Base-by-base conservation (phyloP, 306 rosid genomes). In the Prunus dulcis region DNA sequence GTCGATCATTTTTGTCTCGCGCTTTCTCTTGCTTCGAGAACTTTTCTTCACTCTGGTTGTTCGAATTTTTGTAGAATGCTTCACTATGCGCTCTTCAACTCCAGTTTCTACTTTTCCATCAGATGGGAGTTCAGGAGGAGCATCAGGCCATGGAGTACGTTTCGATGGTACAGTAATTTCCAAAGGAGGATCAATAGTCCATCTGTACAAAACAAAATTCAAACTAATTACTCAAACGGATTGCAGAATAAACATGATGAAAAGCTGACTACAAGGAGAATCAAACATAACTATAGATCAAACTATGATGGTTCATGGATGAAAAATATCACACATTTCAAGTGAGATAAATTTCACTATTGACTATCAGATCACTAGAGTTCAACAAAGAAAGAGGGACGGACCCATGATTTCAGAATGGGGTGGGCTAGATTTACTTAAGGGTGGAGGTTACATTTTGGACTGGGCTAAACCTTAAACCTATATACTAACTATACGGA, bases 91-190 rank as follows among this genome's bases (percentile, higher is more conserved):
- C 75, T 88, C 90, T 76, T 87, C 88, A 2, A 75, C 77, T 77
- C 79, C 82, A 12, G 15, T 72, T 5, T 66, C 63, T 30, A 73
- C 78, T 66, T 86, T 88, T 34, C 88, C 98, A 32, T 74, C 79
- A 12, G 93, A 77, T 50, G 91, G 94, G 60, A 92, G 97, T 82
- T 96, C 99, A 12, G 97, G 99, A 71, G 96, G 99, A 78, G 90
- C 86, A 66, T 96, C 98, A 1, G 99, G 99, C 99, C 99, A 96
- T 52, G 97, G 96, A 19, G 96, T 92, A 64, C 84, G 92, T 84
- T 93, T 96, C 5, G 99, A 89, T 41, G 97, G 93, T 62, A 93
- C 89, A 0, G 91, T 96, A 76, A 96, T 86, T 81, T 96, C 98
- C 87, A 96, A 52, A 74, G 99, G 98, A 80, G 96, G 97, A 75